phyloP scores from a whole-genome alignment of 306 rosid genomes.

The Malus orientalis region DNA sequence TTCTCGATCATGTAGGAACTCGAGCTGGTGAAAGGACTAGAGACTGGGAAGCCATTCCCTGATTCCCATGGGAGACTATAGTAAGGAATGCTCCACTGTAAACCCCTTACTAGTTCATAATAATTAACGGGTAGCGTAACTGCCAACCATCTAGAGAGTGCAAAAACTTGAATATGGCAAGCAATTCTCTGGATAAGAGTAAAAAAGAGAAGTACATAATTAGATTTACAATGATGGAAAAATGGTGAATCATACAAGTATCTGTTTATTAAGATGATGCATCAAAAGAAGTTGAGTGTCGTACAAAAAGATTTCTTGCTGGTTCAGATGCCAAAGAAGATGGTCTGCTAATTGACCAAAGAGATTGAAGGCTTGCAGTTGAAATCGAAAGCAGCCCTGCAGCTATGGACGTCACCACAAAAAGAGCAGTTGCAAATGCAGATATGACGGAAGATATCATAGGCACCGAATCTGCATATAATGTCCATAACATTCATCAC shows the following conservation, averaged over 20 bases:
- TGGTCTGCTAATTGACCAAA: conserved; percentile 37
- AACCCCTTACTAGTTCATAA: conserved; percentile 57
- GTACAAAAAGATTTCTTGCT: conserved; percentile 69
- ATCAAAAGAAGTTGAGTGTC: conserved; percentile 21
- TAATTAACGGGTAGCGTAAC: conserved; percentile 69
- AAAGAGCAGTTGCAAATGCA: conserved; percentile 52
- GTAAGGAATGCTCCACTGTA: conserved; percentile 80
- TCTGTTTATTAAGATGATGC: not conserved
- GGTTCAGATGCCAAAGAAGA: conserved; percentile 63
- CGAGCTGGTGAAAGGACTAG: conserved; percentile 43
- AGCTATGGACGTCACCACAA: conserved; percentile 49
- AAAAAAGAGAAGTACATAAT: conserved; percentile 1
- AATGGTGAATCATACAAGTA: not conserved
- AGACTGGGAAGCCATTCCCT: conserved; percentile 21
- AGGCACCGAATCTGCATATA: conserved; percentile 62
- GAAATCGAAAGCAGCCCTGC: conserved; percentile 75
- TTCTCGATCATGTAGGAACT: conserved; percentile 25
- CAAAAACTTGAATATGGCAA: conserved; percentile 79
- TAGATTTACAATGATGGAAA: not conserved
- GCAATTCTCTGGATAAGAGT: conserved; percentile 69
- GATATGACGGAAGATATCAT: conserved; percentile 45
- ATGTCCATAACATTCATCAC: not conserved
- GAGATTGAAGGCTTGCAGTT: conserved; percentile 71
- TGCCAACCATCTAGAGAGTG: conserved; percentile 72
- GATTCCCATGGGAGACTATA: conserved; percentile 73